Evolutionary conservation across 306 rosid species (phyloP).

Genomic region (Pyrus pyrifolia): DNA sequence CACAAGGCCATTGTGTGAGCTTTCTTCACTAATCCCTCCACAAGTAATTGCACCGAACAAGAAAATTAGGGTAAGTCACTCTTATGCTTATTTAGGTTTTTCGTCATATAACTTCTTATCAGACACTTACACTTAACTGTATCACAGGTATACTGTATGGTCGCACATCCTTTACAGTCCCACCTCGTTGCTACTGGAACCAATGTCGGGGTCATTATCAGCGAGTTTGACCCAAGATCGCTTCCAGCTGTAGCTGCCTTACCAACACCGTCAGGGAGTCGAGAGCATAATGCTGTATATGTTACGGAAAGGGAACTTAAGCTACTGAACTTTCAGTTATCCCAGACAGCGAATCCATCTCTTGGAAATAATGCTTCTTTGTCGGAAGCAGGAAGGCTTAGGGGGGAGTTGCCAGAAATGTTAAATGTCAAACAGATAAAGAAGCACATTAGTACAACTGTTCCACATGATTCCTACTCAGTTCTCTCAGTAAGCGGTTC

Average conservation of each 20-base stretch:
- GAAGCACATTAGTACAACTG: constrained; percentile 92
- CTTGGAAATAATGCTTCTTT: constrained; percentile 85
- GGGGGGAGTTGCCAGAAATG: constrained; percentile 74
- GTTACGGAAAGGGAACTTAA: constrained; percentile 86
- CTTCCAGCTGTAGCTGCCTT: constrained; percentile 94
- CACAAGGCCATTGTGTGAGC: constrained; percentile 63
- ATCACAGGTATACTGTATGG: constrained; percentile 93
- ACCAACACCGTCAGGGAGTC: constrained; percentile 75
- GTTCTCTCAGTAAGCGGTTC: constrained; percentile 97
- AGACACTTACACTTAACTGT: neutral
- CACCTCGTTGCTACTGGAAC: constrained; percentile 99
- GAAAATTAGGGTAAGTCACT: constrained; percentile 80
- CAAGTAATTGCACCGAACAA: constrained; percentile 81
- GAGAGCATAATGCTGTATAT: constrained; percentile 92
- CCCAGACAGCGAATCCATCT: constrained; percentile 90
- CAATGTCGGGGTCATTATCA: constrained; percentile 85
- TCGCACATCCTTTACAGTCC: constrained; percentile 86
- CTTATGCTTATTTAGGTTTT: neutral
- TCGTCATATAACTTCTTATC: neutral
- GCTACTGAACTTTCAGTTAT: constrained; percentile 81
- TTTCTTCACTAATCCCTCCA: constrained; percentile 89
- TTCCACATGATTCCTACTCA: constrained; percentile 96
- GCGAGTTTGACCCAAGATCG: constrained; percentile 95
- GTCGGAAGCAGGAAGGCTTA: constrained; percentile 74
- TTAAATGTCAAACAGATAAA: constrained; percentile 85